Percentiles rank a stretch among this genome's conserved stretches.
phyloP scores from a whole-genome alignment of 2,329 filamentous ascomycete genomes.

The Myriosclerotinia scirpicola region DNA sequence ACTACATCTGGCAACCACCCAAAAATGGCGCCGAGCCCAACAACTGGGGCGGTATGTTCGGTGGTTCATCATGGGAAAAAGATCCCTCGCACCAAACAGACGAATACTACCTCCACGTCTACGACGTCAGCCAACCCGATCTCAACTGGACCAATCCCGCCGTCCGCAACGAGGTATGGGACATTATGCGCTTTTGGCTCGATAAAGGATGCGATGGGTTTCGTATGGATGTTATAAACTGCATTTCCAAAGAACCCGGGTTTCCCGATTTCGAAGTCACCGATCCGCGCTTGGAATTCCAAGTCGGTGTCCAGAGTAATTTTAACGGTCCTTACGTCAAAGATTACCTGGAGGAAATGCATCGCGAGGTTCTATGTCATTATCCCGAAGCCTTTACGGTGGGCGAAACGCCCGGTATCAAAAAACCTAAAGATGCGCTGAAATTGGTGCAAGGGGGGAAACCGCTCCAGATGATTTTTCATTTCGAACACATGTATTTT shows the following conservation, averaged over 20 bases:
- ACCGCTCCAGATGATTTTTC: constrained; percentile 71
- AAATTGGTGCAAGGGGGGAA: constrained; percentile 54
- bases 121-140: constrained; percentile 69
- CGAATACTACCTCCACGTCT: constrained; percentile 61
- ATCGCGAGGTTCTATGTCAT: constrained; percentile 28
- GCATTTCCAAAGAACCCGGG: constrained; percentile 60
- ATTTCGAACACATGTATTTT: constrained; percentile 55
- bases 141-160: constrained; percentile 73
- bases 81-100: constrained; percentile 47
- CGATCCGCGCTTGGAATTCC: constrained; percentile 33
- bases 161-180: constrained; percentile 66
- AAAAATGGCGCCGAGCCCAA: constrained; percentile 45
- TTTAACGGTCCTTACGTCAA: constrained; percentile 59
- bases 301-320: constrained; percentile 48
- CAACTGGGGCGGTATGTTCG: constrained; percentile 46
- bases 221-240: constrained; percentile 66
- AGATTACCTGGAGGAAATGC: constrained; percentile 51
- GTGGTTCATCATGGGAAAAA: constrained; percentile 52
- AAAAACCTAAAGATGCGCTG: constrained; percentile 51
- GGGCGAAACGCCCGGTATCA: constrained; percentile 50
- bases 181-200: constrained; percentile 73
- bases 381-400: constrained; percentile 54
- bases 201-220: constrained; percentile 57
- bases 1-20: constrained; percentile 61
- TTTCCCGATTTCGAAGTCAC: constrained; percentile 54